Percentiles rank a stretch among this genome's conserved stretches.
phyloP scores from a whole-genome alignment of 169 alveolate genomes.

The Cyclospora cayetanensis region DNA sequence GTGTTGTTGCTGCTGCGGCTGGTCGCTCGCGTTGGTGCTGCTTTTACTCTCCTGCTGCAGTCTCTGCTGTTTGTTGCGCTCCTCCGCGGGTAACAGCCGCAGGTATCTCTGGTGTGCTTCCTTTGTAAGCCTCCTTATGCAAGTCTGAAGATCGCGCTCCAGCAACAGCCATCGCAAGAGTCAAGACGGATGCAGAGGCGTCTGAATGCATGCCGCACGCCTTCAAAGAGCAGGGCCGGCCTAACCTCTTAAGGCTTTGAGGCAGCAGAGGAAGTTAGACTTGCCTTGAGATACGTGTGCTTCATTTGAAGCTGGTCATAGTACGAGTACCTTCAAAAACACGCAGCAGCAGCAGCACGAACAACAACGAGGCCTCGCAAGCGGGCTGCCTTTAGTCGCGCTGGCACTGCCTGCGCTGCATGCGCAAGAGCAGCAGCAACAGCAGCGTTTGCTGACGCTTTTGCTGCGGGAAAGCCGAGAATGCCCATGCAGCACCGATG shows the following conservation, averaged over 20 bases:
- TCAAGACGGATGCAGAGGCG: neutral
- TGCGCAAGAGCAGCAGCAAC: neutral
- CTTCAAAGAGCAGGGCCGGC: neutral
- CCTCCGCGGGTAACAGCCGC: neutral
- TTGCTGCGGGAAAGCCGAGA: neutral
- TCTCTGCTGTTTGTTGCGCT: neutral
- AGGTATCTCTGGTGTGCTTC: neutral
- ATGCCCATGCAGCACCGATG: neutral
- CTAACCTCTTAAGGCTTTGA: neutral
- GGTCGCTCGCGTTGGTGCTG: neutral
- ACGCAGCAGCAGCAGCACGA: no score
- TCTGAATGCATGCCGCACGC: neutral
- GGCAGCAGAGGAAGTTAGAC: neutral
- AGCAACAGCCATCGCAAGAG: conserved; percentile 29
- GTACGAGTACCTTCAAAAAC: no score
- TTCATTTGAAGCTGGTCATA: neutral
- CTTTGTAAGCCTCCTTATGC: neutral
- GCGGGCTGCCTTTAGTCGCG: no score
- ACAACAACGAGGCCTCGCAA: no score
- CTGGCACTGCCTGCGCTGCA: no score
- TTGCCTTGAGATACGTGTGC: conserved; percentile 9
- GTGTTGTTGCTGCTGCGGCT: neutral
- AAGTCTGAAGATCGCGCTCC: neutral
- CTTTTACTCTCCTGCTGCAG: neutral
- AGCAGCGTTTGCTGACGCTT: neutral